phyloP scores from a whole-genome alignment of 345 rosid species.

The Euphorbia lathyris region DNA sequence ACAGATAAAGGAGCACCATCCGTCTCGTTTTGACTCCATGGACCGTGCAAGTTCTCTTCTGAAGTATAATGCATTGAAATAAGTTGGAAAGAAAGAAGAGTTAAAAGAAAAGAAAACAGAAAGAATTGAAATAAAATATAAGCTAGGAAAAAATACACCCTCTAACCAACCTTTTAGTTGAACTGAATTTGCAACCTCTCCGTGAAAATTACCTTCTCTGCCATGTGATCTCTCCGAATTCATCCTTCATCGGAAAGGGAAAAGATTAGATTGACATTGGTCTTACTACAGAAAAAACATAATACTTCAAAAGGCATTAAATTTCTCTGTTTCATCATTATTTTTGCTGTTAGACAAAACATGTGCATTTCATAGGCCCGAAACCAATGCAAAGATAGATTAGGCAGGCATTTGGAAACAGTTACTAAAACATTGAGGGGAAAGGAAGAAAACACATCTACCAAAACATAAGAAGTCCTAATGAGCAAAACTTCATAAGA shows the following conservation, averaged over 20 bases:
- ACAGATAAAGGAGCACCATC: constrained; percentile 48
- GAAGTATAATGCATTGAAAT: constrained; percentile 21
- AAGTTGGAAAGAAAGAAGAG: not conserved
- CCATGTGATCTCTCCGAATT: constrained; percentile 46
- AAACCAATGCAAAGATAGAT: not conserved
- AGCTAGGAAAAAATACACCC: not conserved
- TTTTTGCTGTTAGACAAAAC: not conserved
- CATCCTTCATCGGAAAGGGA: constrained; percentile 42
- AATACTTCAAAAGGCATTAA: not conserved
- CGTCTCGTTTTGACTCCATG: constrained; percentile 48
- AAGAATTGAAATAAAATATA: not conserved
- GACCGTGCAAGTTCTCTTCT: constrained; percentile 40
- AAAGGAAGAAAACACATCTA: not conserved
- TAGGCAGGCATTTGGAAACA: not conserved
- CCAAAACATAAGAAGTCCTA: not conserved
- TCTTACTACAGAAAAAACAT: constrained; percentile 1
- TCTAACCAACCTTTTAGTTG: constrained; percentile 46
- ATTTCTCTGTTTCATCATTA: not conserved
- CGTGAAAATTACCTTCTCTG: constrained; percentile 50
- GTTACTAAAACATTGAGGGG: not conserved
- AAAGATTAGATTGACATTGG: not conserved
- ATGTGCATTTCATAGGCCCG: not conserved
- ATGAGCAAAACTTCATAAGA: not conserved
- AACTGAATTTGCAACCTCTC: constrained; percentile 38
- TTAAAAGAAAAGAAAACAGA: not conserved